Evolutionary conservation across 225 moss, liverwort and hornwort species (phyloP).

Genomic region (Pseudoscleropodium purum): DNA sequence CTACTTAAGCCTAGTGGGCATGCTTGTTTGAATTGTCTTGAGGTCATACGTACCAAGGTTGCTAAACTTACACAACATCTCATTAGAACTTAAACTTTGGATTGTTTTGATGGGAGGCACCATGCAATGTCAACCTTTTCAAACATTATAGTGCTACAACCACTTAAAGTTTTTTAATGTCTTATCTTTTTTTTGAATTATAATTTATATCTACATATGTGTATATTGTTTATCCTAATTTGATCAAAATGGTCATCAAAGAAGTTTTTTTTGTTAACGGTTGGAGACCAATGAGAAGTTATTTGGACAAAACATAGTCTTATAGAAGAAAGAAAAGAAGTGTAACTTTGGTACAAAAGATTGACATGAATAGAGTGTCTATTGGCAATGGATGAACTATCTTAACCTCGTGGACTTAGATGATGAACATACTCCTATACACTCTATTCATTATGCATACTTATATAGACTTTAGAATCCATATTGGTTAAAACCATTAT

Average conservation of each 20-base stretch:
- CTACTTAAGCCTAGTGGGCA: too few relatives aligned
- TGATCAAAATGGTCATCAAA: background rate
- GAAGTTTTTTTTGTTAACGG: background rate
- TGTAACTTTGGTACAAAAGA: fast-evolving
- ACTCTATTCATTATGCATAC: background rate
- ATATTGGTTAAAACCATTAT: background rate
- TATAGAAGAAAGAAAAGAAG: too few relatives aligned
- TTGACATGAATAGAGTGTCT: fast-evolving
- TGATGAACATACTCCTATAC: background rate
- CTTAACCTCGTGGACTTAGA: background rate
- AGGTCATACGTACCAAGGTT: background rate
- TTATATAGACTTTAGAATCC: background rate
- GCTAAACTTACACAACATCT: background rate
- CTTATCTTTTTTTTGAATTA: background rate
- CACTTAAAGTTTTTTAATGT: background rate
- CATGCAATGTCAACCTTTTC: fast-evolving
- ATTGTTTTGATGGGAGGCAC: background rate
- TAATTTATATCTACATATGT: background rate
- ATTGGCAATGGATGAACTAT: fast-evolving
- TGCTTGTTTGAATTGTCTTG: too few relatives aligned
- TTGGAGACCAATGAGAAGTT: background rate
- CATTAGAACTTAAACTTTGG: background rate
- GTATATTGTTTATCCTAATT: background rate
- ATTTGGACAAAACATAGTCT: background rate
- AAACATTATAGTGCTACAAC: fast-evolving